Evolutionary conservation across 2,329 filamentous ascomycete genomes (phyloP), one percentile per base, ranked within the genome.

Genomic region (Apiospora arundinis): DNA sequence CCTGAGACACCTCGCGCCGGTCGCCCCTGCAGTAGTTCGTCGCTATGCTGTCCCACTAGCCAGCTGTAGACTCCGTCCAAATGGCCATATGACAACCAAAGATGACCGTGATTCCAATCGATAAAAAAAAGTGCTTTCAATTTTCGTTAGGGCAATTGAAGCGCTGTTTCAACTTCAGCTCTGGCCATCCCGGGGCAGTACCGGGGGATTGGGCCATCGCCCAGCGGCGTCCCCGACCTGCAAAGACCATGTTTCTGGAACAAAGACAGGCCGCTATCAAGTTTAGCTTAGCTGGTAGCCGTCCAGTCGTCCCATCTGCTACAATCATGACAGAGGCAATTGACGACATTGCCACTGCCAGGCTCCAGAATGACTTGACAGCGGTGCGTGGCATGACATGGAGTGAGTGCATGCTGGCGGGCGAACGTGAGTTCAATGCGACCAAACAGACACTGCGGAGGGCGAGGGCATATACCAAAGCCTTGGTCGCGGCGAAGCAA

Each of bases 11-110:
- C 40, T 37, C 32, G 56, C 56, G 32, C 56, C 56, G 32, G 56
- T 32, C 25, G 40, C 56, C 56, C 56, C 56, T 63, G 56, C 56
- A 63, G 56, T 63, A 63, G 56, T 63, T 63, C 32, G 32, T 63
- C 32, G 28, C 56, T n/a, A 40, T 63, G 56, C 56, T 63, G 56
- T 40, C 14, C 32, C 56, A 40, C 32, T 40, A 37, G 32, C 56
- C 32, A 40, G 56, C 56, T n/a, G 56, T 63, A 40, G 28, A 40
- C 56, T 40, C 56, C 49, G 49, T 28, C 49, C 25, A 28, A 32
- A 28, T 16, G 23, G 6, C 25, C 14, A 56, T 45, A 18, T 45
- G 42, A 45, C 12, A 12, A 16, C 42, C 49, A 4, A 56, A 56
- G 49, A n/a, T 40, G 18, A 37, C 9, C 28, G 28, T 40, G 56